Conservation (phyloP, 805 yeast species). For the Brettanomyces bruxellensis region DNA sequence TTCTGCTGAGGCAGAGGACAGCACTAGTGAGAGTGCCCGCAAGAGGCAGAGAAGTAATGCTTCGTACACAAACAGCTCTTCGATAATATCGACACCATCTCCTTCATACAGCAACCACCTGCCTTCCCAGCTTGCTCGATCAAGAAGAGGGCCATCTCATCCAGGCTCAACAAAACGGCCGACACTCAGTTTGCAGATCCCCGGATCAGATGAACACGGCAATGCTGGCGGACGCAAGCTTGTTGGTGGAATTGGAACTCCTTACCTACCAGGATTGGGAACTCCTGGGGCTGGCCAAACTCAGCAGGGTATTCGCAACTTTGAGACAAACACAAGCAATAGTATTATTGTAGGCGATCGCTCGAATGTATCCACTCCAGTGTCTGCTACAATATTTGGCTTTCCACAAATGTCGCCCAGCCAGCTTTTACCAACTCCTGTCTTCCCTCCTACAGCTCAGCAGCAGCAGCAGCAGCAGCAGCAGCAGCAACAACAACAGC, state of each 20-base stretch:
- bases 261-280: constrained; percentile 3
- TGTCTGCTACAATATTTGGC: constrained; percentile 23
- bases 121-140: not conserved
- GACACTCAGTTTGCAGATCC: constrained; percentile 57
- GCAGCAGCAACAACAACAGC: constrained; percentile 14
- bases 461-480: constrained; percentile 5
- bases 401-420: constrained; percentile 27
- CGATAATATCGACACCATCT: not conserved
- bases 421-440: constrained; percentile 20
- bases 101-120: not conserved
- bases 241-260: not conserved
- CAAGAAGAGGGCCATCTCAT: not conserved
- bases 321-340: not conserved
- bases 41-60: too few relatives aligned
- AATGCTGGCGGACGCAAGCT: not conserved
- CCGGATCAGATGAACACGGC: constrained; percentile 22
- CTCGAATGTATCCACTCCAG: constrained; percentile 21
- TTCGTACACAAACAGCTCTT: too few relatives aligned
- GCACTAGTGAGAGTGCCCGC: too few relatives aligned
- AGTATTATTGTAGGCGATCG: constrained; percentile 1
- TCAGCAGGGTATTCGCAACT: not conserved
- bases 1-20: too few relatives aligned
- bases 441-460: constrained; percentile 7
- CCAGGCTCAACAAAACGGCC: constrained; percentile 31
- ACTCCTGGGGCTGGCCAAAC: not conserved